Conservation (phyloP, 495 filamentous ascomycete species). For the Amphirosellinia nigrospora region DNA sequence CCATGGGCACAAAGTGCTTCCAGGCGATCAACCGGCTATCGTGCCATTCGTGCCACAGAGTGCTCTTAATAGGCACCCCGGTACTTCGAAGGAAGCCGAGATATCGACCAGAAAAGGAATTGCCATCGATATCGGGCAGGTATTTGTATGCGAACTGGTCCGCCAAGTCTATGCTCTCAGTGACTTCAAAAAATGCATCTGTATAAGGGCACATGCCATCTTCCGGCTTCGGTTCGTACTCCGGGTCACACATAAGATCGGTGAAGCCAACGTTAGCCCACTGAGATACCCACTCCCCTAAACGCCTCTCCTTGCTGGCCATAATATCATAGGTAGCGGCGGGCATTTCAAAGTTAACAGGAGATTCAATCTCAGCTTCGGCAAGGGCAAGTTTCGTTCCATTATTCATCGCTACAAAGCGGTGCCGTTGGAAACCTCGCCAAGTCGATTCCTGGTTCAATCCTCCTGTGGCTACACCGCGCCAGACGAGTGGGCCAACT, state of each 20-base stretch:
- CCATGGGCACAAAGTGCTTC: constrained; percentile 86
- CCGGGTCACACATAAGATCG: constrained; percentile 51
- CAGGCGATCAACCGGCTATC: constrained; percentile 71
- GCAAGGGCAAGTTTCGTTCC: constrained; percentile 57
- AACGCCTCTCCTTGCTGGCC: constrained; percentile 41
- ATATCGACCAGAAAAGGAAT: constrained; percentile 75
- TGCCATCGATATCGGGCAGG: constrained; percentile 74
- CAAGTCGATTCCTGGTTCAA: constrained; percentile 64
- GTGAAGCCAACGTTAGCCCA: constrained; percentile 56
- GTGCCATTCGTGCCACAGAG: constrained; percentile 79
- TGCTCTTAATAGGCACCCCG: constrained; percentile 71
- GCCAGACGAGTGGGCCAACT: constrained; percentile 63
- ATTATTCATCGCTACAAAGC: constrained; percentile 71
- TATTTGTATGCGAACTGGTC: constrained; percentile 67
- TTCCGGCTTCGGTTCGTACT: constrained; percentile 35
- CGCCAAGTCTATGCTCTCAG: constrained; percentile 47
- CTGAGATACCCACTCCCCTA: constrained; percentile 47
- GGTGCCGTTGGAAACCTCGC: constrained; percentile 71
- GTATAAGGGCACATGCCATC: constrained; percentile 58
- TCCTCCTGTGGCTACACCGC: constrained; percentile 72
- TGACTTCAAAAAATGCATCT: constrained; percentile 49
- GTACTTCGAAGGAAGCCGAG: constrained; percentile 69
- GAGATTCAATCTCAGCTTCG: constrained; percentile 41
- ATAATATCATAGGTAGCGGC: constrained; percentile 41
- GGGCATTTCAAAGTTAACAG: constrained; percentile 51